These are phyloP conservation scores for Diophrys appendiculata DNA, from an alignment of 73 alveolate species.

Conservation along the genomic window DNA sequence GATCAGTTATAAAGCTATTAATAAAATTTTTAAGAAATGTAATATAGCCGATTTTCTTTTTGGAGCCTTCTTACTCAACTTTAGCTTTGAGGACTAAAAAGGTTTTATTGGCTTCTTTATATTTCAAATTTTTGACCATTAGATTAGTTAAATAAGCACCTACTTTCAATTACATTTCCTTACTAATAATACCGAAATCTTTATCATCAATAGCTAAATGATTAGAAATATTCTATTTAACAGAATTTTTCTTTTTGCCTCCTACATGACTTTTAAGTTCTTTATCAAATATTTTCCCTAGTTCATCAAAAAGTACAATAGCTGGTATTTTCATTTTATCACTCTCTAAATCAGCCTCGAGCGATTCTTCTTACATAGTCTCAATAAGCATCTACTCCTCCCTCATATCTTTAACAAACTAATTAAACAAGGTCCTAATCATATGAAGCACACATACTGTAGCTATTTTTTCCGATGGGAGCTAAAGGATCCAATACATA, in stretches of 20 bases:
- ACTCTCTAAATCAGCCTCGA: neutral
- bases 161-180: conserved; percentile 17
- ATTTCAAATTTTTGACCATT: conserved; percentile 57
- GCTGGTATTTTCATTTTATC: conserved; percentile 40
- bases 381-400: conserved; percentile 8
- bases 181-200: neutral
- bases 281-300: conserved; percentile 38
- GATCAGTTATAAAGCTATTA: conserved; percentile 61
- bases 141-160: conserved; percentile 55
- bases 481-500: conserved; percentile 22
- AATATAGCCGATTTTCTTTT: conserved; percentile 53
- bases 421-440: conserved; percentile 37
- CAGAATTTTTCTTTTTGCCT: neutral
- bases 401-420: conserved; percentile 32
- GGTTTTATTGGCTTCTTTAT: conserved; percentile 39
- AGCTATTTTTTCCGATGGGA: conserved; percentile 49
- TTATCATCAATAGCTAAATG: conserved; percentile 29
- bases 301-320: conserved; percentile 24
- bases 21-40: conserved; percentile 60
- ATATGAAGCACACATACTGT: conserved; percentile 47
- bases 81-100: conserved; percentile 59
- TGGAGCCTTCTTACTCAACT: conserved; percentile 31
- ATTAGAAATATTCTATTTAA: conserved; percentile 6
- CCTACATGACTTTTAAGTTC: conserved; percentile 19
- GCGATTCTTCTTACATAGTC: conserved; percentile 1